Percentiles rank a stretch among this genome's conserved stretches.
Conservation (phyloP, 331 rosid species). For the Telfairia occidentalis region DNA sequence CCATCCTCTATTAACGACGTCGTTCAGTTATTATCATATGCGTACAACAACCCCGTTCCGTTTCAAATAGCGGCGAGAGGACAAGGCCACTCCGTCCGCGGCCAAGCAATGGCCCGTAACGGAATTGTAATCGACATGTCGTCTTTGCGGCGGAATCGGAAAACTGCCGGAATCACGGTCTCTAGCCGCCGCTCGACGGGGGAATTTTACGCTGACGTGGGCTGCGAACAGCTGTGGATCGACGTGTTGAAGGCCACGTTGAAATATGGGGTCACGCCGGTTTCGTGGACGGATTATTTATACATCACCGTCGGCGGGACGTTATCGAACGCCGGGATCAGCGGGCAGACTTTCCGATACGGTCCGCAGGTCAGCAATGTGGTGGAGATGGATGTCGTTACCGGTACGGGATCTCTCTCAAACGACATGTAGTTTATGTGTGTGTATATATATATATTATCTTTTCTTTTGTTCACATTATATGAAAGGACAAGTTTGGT, state of each 20-base stretch:
- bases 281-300: conserved; percentile 80
- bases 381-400: conserved; percentile 68
- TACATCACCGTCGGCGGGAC: conserved; percentile 85
- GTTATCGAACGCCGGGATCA: conserved; percentile 73
- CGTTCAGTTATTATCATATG: conserved; percentile 23
- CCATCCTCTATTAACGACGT: conserved; percentile 56
- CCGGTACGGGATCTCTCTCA: conserved; percentile 34
- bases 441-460: background rate
- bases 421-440: background rate
- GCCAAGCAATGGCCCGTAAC: conserved; percentile 66
- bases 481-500: background rate
- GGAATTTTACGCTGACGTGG: conserved; percentile 47
- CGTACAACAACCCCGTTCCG: conserved; percentile 35
- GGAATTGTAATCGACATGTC: conserved; percentile 83
- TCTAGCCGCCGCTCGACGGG: conserved; percentile 22
- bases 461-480: background rate
- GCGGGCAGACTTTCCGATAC: conserved; percentile 63
- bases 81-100: conserved; percentile 63
- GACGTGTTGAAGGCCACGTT: conserved; percentile 44
- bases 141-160: conserved; percentile 20
- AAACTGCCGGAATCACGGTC: conserved; percentile 22
- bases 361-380: conserved; percentile 86
- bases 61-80: conserved; percentile 57
- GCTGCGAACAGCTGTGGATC: conserved; percentile 70
- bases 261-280: conserved; percentile 51